Evolutionary conservation across 768 basidiomycete species (phyloP).

Genomic region (Tylopilus felleus): DNA sequence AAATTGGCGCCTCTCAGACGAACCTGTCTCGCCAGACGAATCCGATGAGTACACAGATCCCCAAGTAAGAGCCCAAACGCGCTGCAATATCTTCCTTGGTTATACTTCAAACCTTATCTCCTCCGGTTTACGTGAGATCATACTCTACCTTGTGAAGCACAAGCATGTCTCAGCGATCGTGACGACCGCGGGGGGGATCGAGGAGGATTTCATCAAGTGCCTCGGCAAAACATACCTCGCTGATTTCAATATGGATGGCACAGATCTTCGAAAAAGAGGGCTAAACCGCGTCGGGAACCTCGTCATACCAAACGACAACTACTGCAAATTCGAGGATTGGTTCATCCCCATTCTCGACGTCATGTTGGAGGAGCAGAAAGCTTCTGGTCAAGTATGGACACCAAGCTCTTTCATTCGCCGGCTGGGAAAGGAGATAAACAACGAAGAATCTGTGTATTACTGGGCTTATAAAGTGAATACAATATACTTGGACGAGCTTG

Average conservation of each 20-base stretch:
- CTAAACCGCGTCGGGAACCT: conserved; percentile 98
- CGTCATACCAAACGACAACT: conserved; percentile 95
- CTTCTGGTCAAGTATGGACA: conserved; percentile 71
- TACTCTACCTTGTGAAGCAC: conserved; percentile 90
- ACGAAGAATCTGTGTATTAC: conserved; percentile 97
- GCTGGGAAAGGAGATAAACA: conserved; percentile 95
- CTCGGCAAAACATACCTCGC: conserved; percentile 95
- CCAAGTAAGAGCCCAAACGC: conserved; percentile 61
- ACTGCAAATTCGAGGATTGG: conserved; percentile 99
- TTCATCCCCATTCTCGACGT: conserved; percentile 88
- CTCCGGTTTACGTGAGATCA: conserved; percentile 91
- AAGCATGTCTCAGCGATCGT: conserved; percentile 86
- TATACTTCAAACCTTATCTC: conserved; percentile 99
- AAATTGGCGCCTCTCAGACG: conserved; percentile 86
- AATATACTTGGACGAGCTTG: conserved; percentile 14
- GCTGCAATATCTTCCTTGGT: conserved; percentile 89
- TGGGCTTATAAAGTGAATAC: conserved; percentile 96
- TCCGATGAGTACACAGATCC: conserved; percentile 59
- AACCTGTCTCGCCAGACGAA: conserved; percentile 69
- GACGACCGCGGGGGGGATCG: conserved; percentile 96
- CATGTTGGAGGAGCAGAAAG: conserved; percentile 87
- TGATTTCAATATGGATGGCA: conserved; percentile 90
- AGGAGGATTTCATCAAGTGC: conserved; percentile 99
- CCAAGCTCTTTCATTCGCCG: conserved; percentile 92
- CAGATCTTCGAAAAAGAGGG: conserved; percentile 80